These are phyloP conservation scores for Ormosia semicastrata DNA, from an alignment of 306 rosid genomes.

Conservation along the genomic window DNA sequence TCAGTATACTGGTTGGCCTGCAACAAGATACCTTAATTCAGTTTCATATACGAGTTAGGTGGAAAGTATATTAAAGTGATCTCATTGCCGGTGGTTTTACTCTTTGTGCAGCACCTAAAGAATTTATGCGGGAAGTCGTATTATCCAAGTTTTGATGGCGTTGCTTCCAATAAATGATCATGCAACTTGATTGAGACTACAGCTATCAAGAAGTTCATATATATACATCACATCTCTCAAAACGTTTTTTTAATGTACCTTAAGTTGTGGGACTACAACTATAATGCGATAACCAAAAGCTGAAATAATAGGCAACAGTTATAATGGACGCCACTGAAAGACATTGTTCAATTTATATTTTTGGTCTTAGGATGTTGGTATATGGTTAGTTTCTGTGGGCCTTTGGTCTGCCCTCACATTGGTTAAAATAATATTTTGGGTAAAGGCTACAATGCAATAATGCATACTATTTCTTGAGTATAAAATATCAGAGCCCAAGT, in stretches of 20 bases:
- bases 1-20: background rate
- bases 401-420: too few species aligned
- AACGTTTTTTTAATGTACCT: background rate
- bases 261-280: background rate
- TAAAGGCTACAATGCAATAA: too few species aligned
- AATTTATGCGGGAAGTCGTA: conserved; percentile 42
- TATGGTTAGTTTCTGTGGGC: too few species aligned
- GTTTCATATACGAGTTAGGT: background rate
- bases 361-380: too few species aligned
- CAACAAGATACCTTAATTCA: background rate
- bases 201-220: background rate
- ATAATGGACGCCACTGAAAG: background rate
- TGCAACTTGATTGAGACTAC: background rate
- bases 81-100: background rate
- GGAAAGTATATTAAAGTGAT: background rate
- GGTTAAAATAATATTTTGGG: too few species aligned
- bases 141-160: conserved; percentile 40
- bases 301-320: background rate
- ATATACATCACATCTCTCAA: background rate
- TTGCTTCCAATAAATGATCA: conserved; percentile 3
- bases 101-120: conserved; percentile 48
- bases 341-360: background rate
- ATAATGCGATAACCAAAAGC: background rate
- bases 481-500: too few species aligned
- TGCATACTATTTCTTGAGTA: too few species aligned